Evolutionary conservation across 176 grass and related monocot species (phyloP).

Genomic region (Eragrostis curvula): DNA sequence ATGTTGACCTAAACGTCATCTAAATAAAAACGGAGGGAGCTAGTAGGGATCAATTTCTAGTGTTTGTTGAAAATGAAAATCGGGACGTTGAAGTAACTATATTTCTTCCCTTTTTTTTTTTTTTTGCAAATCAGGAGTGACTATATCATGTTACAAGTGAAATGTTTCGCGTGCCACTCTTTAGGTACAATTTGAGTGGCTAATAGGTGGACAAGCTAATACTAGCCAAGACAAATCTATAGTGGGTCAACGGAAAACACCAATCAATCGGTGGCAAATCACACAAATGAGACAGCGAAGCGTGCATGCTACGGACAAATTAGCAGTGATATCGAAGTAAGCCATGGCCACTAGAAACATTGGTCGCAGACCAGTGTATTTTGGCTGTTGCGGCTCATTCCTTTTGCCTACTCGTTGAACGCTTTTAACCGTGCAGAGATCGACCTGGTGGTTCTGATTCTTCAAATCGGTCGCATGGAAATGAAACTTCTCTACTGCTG

Average conservation of each 20-base stretch:
- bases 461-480: neutral
- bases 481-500: neutral
- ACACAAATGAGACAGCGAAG: neutral
- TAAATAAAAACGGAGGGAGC: too few relatives aligned
- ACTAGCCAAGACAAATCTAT: too few relatives aligned
- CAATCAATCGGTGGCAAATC: neutral
- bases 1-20: too few relatives aligned
- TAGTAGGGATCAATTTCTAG: too few relatives aligned
- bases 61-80: too few relatives aligned
- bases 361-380: neutral
- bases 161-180: too few relatives aligned
- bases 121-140: too few relatives aligned
- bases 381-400: neutral
- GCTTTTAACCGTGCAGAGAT: slow-evolving; percentile 1
- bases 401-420: neutral
- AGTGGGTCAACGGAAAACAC: neutral
- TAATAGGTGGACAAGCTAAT: too few relatives aligned
- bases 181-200: too few relatives aligned
- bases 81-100: too few relatives aligned
- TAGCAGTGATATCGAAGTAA: neutral
- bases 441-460: neutral
- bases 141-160: too few relatives aligned
- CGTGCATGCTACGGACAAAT: neutral
- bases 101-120: too few relatives aligned
- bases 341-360: neutral